Evolutionary conservation across 116 monocot genomes (phyloP).

Genomic region (Phalaenopsis hybrid): DNA sequence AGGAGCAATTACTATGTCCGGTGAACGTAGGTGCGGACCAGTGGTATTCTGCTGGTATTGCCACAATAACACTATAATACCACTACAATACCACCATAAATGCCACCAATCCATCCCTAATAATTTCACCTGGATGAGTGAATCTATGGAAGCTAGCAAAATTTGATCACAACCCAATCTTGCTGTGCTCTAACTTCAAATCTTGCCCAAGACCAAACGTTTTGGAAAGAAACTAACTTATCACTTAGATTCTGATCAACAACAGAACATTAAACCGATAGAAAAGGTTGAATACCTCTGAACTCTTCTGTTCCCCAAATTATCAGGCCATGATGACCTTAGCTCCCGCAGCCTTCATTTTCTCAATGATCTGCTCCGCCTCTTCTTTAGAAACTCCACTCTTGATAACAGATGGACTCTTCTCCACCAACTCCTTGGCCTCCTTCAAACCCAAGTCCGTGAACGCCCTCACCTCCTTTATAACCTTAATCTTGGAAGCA

Average conservation of each 20-base stretch:
- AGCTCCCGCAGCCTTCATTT: slow-evolving; percentile 85
- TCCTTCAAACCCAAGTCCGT: slow-evolving; percentile 95
- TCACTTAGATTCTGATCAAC: neutral
- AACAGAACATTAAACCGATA: neutral
- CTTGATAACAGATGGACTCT: slow-evolving; percentile 70
- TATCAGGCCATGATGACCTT: slow-evolving; percentile 76
- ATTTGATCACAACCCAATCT: neutral
- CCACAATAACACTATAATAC: no score
- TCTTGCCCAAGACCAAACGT: neutral
- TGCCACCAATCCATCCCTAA: no score
- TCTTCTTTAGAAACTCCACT: slow-evolving; percentile 85
- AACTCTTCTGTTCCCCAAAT: neutral
- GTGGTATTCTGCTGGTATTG: no score
- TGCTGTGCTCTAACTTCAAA: neutral
- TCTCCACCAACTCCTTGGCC: slow-evolving; percentile 97
- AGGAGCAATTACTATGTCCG: no score
- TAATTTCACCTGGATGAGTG: neutral
- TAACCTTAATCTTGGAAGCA: slow-evolving; percentile 77
- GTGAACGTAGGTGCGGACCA: no score
- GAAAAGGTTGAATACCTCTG: slow-evolving; percentile 3
- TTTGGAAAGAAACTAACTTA: neutral
- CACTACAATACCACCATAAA: no score
- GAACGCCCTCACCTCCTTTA: slow-evolving; percentile 91
- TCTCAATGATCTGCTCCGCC: slow-evolving; percentile 62
- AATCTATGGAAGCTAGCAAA: neutral